Percentiles rank a stretch among this genome's conserved stretches.
Conservation (phyloP, 495 filamentous ascomycete genomes). For the Hyaloscypha finlandica region DNA sequence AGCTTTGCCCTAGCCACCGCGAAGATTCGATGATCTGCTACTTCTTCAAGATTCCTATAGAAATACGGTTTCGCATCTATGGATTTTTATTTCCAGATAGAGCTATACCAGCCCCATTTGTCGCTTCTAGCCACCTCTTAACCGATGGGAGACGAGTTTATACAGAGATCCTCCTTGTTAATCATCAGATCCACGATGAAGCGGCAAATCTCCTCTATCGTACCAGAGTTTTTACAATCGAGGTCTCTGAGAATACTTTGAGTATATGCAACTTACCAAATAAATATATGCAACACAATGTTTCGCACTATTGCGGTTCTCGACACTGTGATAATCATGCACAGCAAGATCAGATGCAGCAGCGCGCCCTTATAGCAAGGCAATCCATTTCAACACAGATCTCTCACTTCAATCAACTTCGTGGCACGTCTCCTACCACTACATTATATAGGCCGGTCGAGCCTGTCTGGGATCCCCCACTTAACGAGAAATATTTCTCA, state of each 20-base stretch:
- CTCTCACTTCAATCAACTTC: too few relatives aligned
- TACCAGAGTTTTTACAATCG: constrained; percentile 16
- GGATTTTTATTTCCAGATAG: constrained; percentile 15
- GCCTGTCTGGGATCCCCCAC: constrained; percentile 20
- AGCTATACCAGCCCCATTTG: constrained; percentile 17
- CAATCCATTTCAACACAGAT: too few relatives aligned
- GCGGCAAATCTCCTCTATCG: constrained; percentile 18
- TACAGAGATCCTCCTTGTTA: constrained; percentile 14
- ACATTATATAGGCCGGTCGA: constrained; percentile 10
- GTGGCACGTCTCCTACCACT: too few relatives aligned
- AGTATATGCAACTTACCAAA: constrained; percentile 19
- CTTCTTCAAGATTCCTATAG: constrained; percentile 21
- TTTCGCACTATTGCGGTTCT: too few relatives aligned
- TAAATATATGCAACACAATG: too few relatives aligned
- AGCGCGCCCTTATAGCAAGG: constrained; percentile 89
- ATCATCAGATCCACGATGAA: constrained; percentile 28
- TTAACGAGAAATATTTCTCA: constrained; percentile 16
- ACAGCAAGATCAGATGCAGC: constrained; percentile 94
- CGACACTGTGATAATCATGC: constrained; percentile 73
- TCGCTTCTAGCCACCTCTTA: neutral
- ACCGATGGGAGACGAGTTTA: constrained; percentile 6
- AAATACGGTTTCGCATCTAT: constrained; percentile 22
- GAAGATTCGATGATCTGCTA: constrained; percentile 21
- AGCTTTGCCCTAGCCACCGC: constrained; percentile 16
- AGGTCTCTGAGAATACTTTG: constrained; percentile 14